A percentile compares a stretch with the other conserved stretches of the same genome.
These are phyloP conservation scores for Peniophora sp. DNA, from an alignment of 1,284 basidiomycete genomes.

Conservation along the genomic window DNA sequence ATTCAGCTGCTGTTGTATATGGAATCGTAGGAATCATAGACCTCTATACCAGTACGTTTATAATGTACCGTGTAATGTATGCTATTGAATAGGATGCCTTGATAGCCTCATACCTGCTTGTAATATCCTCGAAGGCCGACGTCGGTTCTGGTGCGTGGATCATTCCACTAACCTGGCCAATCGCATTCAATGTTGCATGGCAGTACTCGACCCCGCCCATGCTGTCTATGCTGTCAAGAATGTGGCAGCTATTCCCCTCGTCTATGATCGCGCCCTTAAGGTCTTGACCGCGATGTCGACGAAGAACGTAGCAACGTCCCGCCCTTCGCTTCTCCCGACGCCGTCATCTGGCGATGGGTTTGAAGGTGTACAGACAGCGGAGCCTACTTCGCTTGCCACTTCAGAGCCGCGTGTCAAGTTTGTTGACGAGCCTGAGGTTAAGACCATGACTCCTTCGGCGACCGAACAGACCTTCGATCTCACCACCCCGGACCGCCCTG, in stretches of 20 bases:
- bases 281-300: constrained; percentile 42
- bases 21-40: constrained; percentile 67
- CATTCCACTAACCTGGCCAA: neutral
- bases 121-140: constrained; percentile 51
- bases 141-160: constrained; percentile 39
- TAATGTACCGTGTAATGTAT: neutral
- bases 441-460: constrained; percentile 28
- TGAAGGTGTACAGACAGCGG: neutral
- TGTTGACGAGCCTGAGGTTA: constrained; percentile 31
- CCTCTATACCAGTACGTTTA: constrained; percentile 53
- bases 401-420: constrained; percentile 39
- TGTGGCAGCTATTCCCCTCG: constrained; percentile 59
- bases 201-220: constrained; percentile 57
- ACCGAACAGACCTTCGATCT: constrained; percentile 13
- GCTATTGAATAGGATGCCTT: constrained; percentile 5
- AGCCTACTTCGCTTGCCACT: constrained; percentile 2
- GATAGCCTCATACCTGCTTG: constrained; percentile 63
- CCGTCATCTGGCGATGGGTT: constrained; percentile 5
- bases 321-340: constrained; percentile 35
- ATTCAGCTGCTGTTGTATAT: constrained; percentile 50
- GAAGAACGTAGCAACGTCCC: constrained; percentile 33
- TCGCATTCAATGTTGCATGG: constrained; percentile 3
- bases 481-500: constrained; percentile 16
- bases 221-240: constrained; percentile 58
- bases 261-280: constrained; percentile 47